Base-by-base conservation (phyloP, 2,329 filamentous ascomycete genomes). In the Bretziella fagacearum region DNA sequence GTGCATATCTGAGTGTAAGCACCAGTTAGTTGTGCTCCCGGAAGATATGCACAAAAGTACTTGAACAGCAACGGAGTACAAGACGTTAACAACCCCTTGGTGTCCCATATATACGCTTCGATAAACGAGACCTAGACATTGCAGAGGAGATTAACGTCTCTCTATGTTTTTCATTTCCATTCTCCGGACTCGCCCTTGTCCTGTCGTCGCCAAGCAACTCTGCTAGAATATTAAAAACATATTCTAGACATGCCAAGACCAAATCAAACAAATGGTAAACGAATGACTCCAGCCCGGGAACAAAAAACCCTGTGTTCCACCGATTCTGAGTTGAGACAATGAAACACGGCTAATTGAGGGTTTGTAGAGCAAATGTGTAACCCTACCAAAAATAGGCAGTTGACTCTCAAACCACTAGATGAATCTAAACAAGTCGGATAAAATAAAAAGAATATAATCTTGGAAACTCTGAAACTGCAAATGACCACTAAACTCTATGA, bases 211-310 rank as follows among this genome's bases (percentile, higher is more conserved):
- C 6, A 6, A 13, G 27, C 27, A 6, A 13, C 27, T 13, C 27
- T 15, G 11, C 30, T 15, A 15, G 11, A 33, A 33, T 15, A 10
- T 5, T 33, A 5, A 39, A 39, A 23, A 39, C 8, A 39, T 8
- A 39, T 39, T 23, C 18, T 39, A 6, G 35, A 39, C 35, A 10
- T 39, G 18, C 35, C 18, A 39, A 39, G 35, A 39, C 18, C 35
- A 39, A 39, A 39, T 39, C 18, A 39, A 39, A 39, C 35, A 39
- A 18, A n/a, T 39, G 20, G 18, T 8, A 39, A 39, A 39, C 35
- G 8, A 39, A 39, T 23, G 7, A 17, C 15, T 10, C 15, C 18
- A 5, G 3, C 11, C 4, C 6, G n/a, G n/a, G 10, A 30, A n/a
- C n/a, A 2, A 30, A 2, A 2, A 8, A 30, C 27, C 27, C 3